Evolutionary conservation across 2,329 filamentous ascomycete genomes (phyloP).

Genomic region (Ophiostoma himal-ulmi): DNA sequence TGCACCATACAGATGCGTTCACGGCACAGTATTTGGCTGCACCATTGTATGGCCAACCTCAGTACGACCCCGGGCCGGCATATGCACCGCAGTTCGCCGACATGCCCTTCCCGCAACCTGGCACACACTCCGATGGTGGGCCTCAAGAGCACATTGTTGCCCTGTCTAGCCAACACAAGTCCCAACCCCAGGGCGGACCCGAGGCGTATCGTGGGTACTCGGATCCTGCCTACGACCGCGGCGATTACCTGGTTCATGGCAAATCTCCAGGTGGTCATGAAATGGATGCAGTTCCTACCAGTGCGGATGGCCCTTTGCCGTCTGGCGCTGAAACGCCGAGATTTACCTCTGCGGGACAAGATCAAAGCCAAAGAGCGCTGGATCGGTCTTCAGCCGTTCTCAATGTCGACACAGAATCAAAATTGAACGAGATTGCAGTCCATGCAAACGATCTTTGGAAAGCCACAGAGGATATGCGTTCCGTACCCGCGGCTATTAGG

Average conservation of each 20-base stretch:
- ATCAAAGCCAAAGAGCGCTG: background rate
- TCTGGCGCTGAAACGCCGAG: background rate
- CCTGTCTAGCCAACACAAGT: background rate
- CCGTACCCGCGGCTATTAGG: slow-evolving; percentile 56
- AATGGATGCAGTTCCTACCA: background rate
- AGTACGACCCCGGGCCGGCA: background rate
- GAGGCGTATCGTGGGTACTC: background rate
- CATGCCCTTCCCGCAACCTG: background rate
- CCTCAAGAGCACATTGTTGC: background rate
- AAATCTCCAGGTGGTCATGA: background rate
- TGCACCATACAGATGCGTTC: background rate
- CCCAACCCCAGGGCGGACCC: background rate
- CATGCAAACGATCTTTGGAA: slow-evolving; percentile 44
- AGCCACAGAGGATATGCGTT: slow-evolving; percentile 51
- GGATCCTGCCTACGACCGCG: background rate
- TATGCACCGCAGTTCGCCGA: background rate
- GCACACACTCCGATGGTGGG: background rate
- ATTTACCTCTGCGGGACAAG: background rate
- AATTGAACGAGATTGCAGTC: background rate
- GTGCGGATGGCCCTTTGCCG: background rate
- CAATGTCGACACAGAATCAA: background rate
- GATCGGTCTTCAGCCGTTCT: background rate
- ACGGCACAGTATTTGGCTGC: background rate
- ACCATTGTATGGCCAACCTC: background rate
- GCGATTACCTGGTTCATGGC: background rate